Base-by-base conservation (phyloP, 2,329 filamentous ascomycete genomes). In the Cladosporium sp. region DNA sequence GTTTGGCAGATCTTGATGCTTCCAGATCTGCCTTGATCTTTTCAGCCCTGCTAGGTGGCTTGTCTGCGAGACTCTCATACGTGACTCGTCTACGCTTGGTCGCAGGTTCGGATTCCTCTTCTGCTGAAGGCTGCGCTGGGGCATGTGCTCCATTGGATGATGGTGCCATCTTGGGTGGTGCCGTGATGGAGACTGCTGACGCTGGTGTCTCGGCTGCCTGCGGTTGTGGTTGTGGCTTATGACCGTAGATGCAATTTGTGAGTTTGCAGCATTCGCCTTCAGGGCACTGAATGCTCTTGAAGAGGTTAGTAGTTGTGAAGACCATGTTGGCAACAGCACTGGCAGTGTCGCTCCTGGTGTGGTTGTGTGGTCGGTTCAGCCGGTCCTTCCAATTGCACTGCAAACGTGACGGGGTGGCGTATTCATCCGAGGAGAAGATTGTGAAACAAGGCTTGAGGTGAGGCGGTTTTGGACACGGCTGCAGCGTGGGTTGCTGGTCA, bases 211-310 rank as follows among this genome's bases (percentile, higher is more conserved):
- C 53, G 28, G 46, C 36, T 51, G 46, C 46, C n/a, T 26, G 23
- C 28, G 49, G 25, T 32, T 61, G 60, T 26, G 23, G 13, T 30
- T 36, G 32, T 34, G 71, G 63, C 63, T 81, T 74, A 75, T 89
- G 87, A 14, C 77, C 79, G 75, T 88, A 89, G 23, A 88, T 82
- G 76, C 87, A 89, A 67, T 82, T 81, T 16, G 83, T 77, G 14
- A 88, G 76, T 32, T 75, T 71, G 75, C 87, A 89, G 66, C 76
- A 68, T 30, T 76, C 71, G 16, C 80, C 80, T 67, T 81, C 78
- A 10, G 86, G 86, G 73, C 86, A 89, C 30, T 78, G 70, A 49
- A 85, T 76, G 49, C 77, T 76, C 65, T 81, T 83, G 76, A 87
- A 86, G 8, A 85, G 75, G n/a, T 83, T 84, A 14, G 83, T 79